These are phyloP conservation scores for Ajuga chamaepitys DNA, from an alignment of 257 asterid species.

Conservation along the genomic window DNA sequence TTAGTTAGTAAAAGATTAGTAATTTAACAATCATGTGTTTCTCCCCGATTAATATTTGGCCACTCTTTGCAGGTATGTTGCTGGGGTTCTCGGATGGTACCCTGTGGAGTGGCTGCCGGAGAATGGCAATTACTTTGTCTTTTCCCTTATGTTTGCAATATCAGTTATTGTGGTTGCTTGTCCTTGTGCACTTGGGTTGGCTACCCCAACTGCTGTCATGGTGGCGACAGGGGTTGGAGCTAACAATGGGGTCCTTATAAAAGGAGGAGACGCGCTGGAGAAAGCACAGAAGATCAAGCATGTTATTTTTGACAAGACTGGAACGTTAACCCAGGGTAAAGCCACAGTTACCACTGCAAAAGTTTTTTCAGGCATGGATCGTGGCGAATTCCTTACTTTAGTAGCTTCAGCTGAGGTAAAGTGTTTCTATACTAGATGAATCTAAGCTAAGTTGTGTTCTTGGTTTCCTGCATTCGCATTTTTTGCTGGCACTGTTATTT, in stretches of 20 bases:
- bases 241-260: constrained; percentile 89
- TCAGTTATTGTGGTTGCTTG: constrained; percentile 95
- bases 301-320: constrained; percentile 94
- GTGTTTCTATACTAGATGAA: background rate
- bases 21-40: background rate
- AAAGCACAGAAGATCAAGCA: constrained; percentile 79
- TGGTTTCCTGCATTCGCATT: background rate
- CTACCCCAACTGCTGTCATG: constrained; percentile 99
- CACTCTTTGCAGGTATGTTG: constrained; percentile 56
- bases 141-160: constrained; percentile 94
- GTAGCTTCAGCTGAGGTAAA: constrained; percentile 99
- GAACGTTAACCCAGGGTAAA: constrained; percentile 96
- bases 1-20: background rate
- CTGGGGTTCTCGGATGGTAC: constrained; percentile 77
- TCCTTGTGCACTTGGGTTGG: constrained; percentile 99
- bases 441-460: constrained; percentile 6
- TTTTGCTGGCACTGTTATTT: background rate
- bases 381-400: constrained; percentile 87
- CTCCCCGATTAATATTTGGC: background rate
- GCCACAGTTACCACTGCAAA: constrained; percentile 82
- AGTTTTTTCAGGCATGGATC: constrained; percentile 79
- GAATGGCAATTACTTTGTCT: constrained; percentile 76
- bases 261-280: constrained; percentile 99
- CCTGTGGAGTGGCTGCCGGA: constrained; percentile 85
- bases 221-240: constrained; percentile 99